Evolutionary conservation across 805 yeast genomes (phyloP).

Genomic region (Kuraishia ogatae): DNA sequence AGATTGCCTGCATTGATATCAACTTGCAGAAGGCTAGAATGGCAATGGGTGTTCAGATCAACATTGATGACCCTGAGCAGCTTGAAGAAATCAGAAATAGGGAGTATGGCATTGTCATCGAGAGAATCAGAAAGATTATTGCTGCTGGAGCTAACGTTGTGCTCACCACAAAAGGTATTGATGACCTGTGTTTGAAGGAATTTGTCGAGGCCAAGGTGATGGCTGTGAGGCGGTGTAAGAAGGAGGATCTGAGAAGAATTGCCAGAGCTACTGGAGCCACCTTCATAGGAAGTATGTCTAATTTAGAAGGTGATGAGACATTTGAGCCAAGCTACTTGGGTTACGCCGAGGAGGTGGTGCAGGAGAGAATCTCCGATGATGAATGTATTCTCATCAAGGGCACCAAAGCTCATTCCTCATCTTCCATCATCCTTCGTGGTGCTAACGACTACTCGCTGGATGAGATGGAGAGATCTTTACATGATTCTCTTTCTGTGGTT

Average conservation of each 20-base stretch:
- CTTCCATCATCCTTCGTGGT: conserved; percentile 90
- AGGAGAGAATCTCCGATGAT: conserved; percentile 88
- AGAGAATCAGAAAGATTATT: conserved; percentile 73
- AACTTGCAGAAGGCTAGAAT: conserved; percentile 92
- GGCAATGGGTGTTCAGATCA: conserved; percentile 98
- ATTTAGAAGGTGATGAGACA: conserved; percentile 92
- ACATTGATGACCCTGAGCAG: conserved; percentile 95
- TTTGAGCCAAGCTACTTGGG: conserved; percentile 84
- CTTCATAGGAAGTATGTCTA: conserved; percentile 75
- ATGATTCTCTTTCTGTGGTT: conserved; percentile 89
- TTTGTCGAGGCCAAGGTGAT: conserved; percentile 87
- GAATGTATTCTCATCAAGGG: conserved; percentile 92
- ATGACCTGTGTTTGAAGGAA: conserved; percentile 83
- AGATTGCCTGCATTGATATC: conserved; percentile 83
- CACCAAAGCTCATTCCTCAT: conserved; percentile 82
- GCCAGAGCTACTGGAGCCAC: conserved; percentile 99
- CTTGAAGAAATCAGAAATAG: conserved; percentile 86
- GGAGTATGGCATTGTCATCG: conserved; percentile 79
- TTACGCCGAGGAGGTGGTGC: conserved; percentile 81
- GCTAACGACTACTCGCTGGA: conserved; percentile 92
- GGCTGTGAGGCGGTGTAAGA: conserved; percentile 96
- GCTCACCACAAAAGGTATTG: conserved; percentile 90
- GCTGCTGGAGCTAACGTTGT: conserved; percentile 90
- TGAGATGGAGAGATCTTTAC: conserved; percentile 97
- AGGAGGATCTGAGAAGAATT: conserved; percentile 92